Evolutionary conservation across 495 filamentous ascomycete genomes (phyloP).

Genomic region (Penicillium maclennaniae): DNA sequence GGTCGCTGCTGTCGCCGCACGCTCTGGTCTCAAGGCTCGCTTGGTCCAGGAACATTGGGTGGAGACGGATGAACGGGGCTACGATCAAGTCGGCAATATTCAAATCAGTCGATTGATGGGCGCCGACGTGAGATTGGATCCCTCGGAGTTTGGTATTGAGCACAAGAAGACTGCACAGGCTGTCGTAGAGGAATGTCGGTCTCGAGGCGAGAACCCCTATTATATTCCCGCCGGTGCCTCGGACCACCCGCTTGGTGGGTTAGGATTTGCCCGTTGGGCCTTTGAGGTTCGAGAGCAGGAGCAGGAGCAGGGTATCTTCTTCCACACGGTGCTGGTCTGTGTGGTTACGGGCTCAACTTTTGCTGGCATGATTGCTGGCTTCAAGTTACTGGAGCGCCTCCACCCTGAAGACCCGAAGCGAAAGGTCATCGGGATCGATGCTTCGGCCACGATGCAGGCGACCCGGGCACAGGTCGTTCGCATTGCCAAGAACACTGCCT

Average conservation of each 20-base stretch:
- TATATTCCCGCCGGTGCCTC: slow-evolving; percentile 64
- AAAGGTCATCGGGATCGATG: slow-evolving; percentile 59
- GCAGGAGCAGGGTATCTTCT: slow-evolving; percentile 50
- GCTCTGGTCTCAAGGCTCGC: slow-evolving; percentile 47
- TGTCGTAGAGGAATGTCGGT: slow-evolving; percentile 43
- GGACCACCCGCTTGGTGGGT: slow-evolving; percentile 60
- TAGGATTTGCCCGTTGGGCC: slow-evolving; percentile 63
- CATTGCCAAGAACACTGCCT: slow-evolving; percentile 56
- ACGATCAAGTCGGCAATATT: slow-evolving; percentile 57
- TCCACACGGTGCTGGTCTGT: slow-evolving; percentile 59
- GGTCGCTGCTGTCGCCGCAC: slow-evolving; percentile 55
- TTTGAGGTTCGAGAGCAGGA: slow-evolving; percentile 60
- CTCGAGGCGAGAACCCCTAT: slow-evolving; percentile 51
- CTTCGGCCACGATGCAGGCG: slow-evolving; percentile 51
- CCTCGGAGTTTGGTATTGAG: slow-evolving; percentile 53
- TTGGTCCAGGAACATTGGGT: slow-evolving; percentile 65
- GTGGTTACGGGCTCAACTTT: slow-evolving; percentile 61
- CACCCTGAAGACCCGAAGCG: slow-evolving; percentile 35
- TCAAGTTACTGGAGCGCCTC: slow-evolving; percentile 51
- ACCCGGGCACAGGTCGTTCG: slow-evolving; percentile 55
- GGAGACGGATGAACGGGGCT: slow-evolving; percentile 46
- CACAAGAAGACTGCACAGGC: slow-evolving; percentile 51
- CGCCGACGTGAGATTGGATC: slow-evolving; percentile 50
- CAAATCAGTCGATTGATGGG: slow-evolving; percentile 61
- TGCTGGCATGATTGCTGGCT: slow-evolving; percentile 61